These are phyloP conservation scores for Kregervanrija delftensis DNA, from an alignment of 805 yeast species.

Conservation along the genomic window DNA sequence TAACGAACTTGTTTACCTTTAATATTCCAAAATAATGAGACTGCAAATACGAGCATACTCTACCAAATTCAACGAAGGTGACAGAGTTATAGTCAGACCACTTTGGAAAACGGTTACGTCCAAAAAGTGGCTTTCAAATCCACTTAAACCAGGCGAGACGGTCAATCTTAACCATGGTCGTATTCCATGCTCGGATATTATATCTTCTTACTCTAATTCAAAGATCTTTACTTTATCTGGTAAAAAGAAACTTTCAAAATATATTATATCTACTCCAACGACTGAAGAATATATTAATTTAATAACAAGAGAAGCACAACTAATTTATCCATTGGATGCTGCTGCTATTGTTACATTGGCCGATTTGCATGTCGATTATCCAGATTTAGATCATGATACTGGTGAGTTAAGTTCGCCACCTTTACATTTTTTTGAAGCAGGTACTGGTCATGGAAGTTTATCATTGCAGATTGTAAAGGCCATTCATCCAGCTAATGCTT, in stretches of 20 bases:
- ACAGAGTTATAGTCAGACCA: constrained; percentile 25
- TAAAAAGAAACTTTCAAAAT: constrained; percentile 16
- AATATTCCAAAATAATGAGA: not conserved
- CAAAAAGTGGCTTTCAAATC: constrained; percentile 26
- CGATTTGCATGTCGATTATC: constrained; percentile 39
- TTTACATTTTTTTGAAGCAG: constrained; percentile 41
- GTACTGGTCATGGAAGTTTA: constrained; percentile 50
- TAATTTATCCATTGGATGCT: constrained; percentile 45
- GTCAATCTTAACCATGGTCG: constrained; percentile 21
- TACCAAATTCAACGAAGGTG: constrained; percentile 24
- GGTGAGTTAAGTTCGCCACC: constrained; percentile 19
- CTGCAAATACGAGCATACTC: constrained; percentile 10
- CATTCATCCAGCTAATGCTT: constrained; percentile 39
- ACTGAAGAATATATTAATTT: constrained; percentile 41
- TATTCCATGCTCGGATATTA: constrained; percentile 31
- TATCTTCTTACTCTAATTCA: constrained; percentile 32
- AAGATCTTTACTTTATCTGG: constrained; percentile 18
- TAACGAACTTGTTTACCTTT: not conserved
- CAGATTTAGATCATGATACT: constrained; percentile 15
- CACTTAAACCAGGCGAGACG: constrained; percentile 17
- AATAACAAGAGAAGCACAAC: constrained; percentile 39
- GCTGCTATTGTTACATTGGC: constrained; percentile 38
- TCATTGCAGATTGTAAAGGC: constrained; percentile 35
- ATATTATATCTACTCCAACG: constrained; percentile 32
- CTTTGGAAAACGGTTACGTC: constrained; percentile 18